A percentile compares a stretch with the other conserved stretches of the same genome.
These are phyloP conservation scores for Pythium graminicola DNA, from an alignment of 352 stramenopile species.

Conservation along the genomic window DNA sequence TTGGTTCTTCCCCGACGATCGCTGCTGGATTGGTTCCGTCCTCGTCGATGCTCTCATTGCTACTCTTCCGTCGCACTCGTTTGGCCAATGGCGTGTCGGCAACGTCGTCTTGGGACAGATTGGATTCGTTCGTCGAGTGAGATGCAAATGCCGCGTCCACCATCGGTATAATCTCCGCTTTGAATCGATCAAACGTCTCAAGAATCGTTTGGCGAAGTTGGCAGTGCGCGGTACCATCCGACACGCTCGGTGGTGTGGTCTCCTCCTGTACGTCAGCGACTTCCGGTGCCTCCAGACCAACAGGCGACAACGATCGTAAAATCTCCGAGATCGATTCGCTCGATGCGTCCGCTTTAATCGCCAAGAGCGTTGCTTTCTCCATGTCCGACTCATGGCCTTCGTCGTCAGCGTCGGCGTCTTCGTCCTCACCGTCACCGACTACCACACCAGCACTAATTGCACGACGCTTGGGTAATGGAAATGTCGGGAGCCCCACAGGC, in stretches of 20 bases:
- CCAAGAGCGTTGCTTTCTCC: background rate
- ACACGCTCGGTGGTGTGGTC: too few relatives aligned
- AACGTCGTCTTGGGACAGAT: background rate
- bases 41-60: background rate
- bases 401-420: background rate
- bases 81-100: background rate
- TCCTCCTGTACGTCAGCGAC: too few relatives aligned
- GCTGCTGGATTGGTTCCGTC: background rate
- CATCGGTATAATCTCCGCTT: background rate
- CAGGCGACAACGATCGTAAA: conserved; percentile 3
- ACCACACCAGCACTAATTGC: background rate
- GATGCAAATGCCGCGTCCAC: background rate
- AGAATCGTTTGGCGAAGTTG: too few relatives aligned
- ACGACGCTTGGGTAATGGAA: background rate
- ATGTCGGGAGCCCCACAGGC: conserved; percentile 8
- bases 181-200: background rate
- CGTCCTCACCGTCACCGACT: background rate
- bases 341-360: background rate
- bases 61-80: background rate
- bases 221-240: too few relatives aligned
- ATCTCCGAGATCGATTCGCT: background rate
- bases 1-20: too few relatives aligned
- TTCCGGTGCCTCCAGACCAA: background rate
- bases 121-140: background rate
- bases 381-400: background rate